Evolutionary conservation across 306 rosid genomes (phyloP).

Genomic region (Trifolium pratense): DNA sequence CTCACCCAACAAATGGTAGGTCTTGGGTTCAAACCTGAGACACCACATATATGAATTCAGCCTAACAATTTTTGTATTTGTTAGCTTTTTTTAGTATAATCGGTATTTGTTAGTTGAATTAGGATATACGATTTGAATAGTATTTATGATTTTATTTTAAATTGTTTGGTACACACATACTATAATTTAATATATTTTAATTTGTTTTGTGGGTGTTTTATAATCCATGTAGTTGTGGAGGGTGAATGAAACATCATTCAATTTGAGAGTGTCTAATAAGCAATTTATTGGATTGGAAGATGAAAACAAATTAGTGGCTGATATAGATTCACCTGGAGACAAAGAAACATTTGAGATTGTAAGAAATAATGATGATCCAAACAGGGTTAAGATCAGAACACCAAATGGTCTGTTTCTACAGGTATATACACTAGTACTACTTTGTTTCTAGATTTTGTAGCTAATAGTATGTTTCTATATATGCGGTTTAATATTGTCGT

Average conservation of each 20-base stretch:
- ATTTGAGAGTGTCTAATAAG: conserved; percentile 61
- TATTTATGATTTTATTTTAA: no score
- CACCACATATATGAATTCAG: no score
- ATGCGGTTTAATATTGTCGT: neutral
- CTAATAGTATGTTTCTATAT: neutral
- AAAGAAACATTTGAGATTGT: conserved; percentile 59
- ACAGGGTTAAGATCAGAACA: conserved; percentile 57
- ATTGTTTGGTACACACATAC: no score
- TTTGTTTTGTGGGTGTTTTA: neutral
- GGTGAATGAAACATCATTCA: conserved; percentile 56
- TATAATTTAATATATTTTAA: neutral
- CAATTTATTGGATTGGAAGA: conserved; percentile 54
- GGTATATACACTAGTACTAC: conserved; percentile 41
- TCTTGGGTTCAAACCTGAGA: no score
- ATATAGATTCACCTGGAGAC: conserved; percentile 43
- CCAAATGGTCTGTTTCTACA: conserved; percentile 60
- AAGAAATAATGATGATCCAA: conserved; percentile 51
- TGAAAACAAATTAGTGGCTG: conserved; percentile 45
- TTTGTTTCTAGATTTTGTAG: neutral
- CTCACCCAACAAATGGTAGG: no score
- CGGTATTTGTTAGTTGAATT: no score
- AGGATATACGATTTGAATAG: no score
- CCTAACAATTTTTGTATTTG: no score
- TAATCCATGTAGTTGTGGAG: conserved; percentile 63
- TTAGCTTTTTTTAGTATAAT: no score